Evolutionary conservation across 139 green algal genomes (phyloP).

Genomic region (Chlamydomonas eustigma): DNA sequence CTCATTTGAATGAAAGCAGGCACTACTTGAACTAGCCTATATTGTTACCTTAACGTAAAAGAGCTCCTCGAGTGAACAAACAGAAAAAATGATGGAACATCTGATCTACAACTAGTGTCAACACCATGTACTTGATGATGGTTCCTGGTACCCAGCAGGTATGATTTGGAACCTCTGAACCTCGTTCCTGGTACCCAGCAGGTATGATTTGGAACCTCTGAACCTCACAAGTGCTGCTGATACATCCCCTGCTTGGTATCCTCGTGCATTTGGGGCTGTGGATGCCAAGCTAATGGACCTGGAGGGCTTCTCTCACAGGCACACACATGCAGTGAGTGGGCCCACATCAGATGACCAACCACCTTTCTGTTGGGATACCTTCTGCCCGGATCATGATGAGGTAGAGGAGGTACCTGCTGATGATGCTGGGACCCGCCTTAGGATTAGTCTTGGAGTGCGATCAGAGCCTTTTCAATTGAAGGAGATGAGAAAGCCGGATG

Average conservation of each 20-base stretch:
- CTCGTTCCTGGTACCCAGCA: too few relatives aligned
- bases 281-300: conserved; percentile 35
- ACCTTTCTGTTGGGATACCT: conserved; percentile 22
- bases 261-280: conserved; percentile 28
- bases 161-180: background rate
- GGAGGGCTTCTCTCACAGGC: background rate
- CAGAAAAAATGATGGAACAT: too few relatives aligned
- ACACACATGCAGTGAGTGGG: conserved; percentile 26
- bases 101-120: too few relatives aligned
- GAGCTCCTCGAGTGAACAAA: too few relatives aligned
- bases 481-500: background rate
- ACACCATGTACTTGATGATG: too few relatives aligned
- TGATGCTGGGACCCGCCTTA: background rate
- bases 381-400: background rate
- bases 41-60: too few relatives aligned
- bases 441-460: too few relatives aligned
- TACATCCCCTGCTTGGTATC: conserved; percentile 26
- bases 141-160: too few relatives aligned
- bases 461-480: too few relatives aligned
- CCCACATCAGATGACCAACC: conserved; percentile 30
- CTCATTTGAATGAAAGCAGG: too few relatives aligned
- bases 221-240: background rate
- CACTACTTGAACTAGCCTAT: too few relatives aligned
- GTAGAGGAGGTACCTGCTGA: background rate
- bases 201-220: background rate